Evolutionary conservation across 768 basidiomycete species (phyloP), one percentile per base, ranked within the genome.

Genomic region (Albatrellus ellisii): DNA sequence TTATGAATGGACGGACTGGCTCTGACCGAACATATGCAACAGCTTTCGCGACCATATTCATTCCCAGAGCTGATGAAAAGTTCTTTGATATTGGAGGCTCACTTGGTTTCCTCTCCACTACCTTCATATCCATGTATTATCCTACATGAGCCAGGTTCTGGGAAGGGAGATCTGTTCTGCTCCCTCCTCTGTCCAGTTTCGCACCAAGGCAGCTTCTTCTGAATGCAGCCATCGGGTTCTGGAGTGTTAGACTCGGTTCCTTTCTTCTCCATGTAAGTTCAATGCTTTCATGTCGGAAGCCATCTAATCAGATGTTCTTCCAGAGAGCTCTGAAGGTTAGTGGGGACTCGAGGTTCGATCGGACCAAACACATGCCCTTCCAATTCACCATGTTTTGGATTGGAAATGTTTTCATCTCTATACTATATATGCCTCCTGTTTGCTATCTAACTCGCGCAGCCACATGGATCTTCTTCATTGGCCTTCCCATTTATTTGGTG

Each of bases 31-130:
- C 21, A 9, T n/a, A 28, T 39, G 21, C 17, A 45, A 4, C 43
- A 74, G 72, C 66, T 4, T 68, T 73, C 39, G 82, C 78, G 1
- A 42, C 67, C 4, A 59, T 79, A 15, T 79, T 78, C 44, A 74
- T 84, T 4, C 83, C 81, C 2, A 69, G 67, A 44, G 65, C 75
- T 29, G 71, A 72, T 39, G 80, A 84, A 36, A 75, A 60, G 48
- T 81, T 64, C 52, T 86, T 73, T 48, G 81, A 86, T 54, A 58
- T 84, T 1, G 65, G 71, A 21, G 83, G 82, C 15, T 66, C 77
- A 0, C 35, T 73, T 3, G 82, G 82, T 3, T 86, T 79, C 62
- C 55, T 83, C 11, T 67, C 77, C 1, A 70, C 77, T 1, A 72
- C 74, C 4, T 60, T 70, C 36, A 46, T 77, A 10, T 80, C 77